Base-by-base conservation (phyloP, 441 rosid species). In the Adansonia gregorii region DNA sequence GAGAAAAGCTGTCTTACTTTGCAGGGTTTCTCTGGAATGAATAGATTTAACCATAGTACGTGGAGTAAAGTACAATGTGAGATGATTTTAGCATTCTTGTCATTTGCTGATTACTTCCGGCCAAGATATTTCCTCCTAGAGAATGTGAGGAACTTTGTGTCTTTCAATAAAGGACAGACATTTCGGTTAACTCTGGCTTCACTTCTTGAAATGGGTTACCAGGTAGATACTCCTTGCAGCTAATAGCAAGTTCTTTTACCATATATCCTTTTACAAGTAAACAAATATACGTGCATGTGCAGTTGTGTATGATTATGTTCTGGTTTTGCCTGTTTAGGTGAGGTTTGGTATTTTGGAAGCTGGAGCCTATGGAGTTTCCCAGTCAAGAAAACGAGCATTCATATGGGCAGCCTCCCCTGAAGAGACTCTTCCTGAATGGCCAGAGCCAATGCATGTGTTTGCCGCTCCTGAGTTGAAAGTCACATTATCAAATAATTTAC, bases 21-120 rank as follows among this genome's bases (percentile, higher is more conserved):
- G 76, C 95, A 93, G 98, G 99, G 96, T 17, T 96, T 96, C 77
- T 94, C 98, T 67, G 93, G 98, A 48, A 89, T 96, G 98, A 96
- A 96, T 79, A 85, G 98, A 84, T 94, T 90, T 81, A 93, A 74
- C 77, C 89, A 91, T 75, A 83, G 97, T 77, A 73, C 90, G 9
- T 94, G 97, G 98, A 94, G 99, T 80, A 91, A 85, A 78, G 92
- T 96, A 72, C 98, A 94, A 65, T 89, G 98, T 69, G 91, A 93
- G 83, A 94, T 93, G 99, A 93, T 96, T 76, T 85, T 96, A 79
- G 93, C 93, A 59, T 96, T 96, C 83, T 78, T 94, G 74, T 93
- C 99, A 1, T 96, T 87, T 82, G 98, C 91, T 80, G 98, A 96
- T 73, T 94, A 88, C 86, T 94, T 89, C 82, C 88, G 98, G 72